Evolutionary conservation across 164 flowering plant species (phyloP), one percentile per base, ranked within the genome.

Genomic region (Vitis vinifera): DNA sequence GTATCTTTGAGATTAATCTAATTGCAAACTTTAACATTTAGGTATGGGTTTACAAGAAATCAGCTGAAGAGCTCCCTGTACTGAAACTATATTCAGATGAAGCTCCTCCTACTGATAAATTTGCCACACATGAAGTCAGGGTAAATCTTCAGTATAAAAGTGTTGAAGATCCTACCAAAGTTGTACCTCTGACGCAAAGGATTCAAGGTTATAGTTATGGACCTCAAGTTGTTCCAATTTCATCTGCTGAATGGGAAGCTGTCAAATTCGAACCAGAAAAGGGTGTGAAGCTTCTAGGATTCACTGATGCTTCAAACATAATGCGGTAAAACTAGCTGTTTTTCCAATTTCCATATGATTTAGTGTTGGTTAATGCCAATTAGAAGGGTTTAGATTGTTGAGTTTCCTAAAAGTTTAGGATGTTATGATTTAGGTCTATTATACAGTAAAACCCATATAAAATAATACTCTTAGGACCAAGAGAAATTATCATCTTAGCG

Each of bases 1-100:
- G 44, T 37, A 37, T 9, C 12, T 23, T 10, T 50, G 13, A 19
- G 44, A 51, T 3, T 29, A 8, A n/a, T 27, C 14, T 15, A 49
- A 27, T 37, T 30, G 44, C 6, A 17, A 60, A 52, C n/a, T 37
- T 29, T 6, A 15, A 60, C 6, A 17, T 19, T 37, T 69, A 94
- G 98, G 88, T 93, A 53, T 93, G 97, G 98, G 99, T 95, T 52
- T 95, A 95, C 84, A 95, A 95, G 83, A 95, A 93, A 82, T 86
- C 94, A 63, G 76, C 86, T 17, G 91, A 90, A 76, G 99, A 93
- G 83, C 99, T 98, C 31, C 86, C 91, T 53, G 81, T 93, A 23
- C 27, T 23, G 64, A 95, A 91, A 74, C 90, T 79, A 63, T 95
- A 87, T 77, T 95, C 99, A 65, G 98, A 93, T 71, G 90, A 85